Base-by-base conservation (phyloP, 2,329 filamentous ascomycete genomes). In the Fusarium bulbicola region DNA sequence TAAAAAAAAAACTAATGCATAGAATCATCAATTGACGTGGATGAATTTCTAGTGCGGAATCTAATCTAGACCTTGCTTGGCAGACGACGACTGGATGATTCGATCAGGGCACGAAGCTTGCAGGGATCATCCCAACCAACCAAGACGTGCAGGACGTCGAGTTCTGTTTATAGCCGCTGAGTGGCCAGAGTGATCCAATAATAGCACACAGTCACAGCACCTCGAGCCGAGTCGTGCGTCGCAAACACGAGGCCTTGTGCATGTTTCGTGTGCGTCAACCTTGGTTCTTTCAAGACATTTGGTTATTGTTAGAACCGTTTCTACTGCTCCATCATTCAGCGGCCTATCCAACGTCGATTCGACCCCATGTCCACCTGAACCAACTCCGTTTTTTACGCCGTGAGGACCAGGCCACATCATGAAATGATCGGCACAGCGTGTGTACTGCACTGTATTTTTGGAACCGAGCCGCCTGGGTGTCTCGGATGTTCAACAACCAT, bases 161-260 rank as follows among this genome's bases (percentile, higher is more conserved):
- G 34, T 36, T 40, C 58, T 69, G 65, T 69, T 69, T 69, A 65
- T 69, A 69, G 65, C 45, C 66, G 66, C 66, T 69, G 30, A 49
- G 65, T 69, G 66, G 65, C 34, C 59, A 52, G 47, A 32, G 26
- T 7, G 13, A 63, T 68, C 66, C 66, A 69, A 69, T 69, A 34
- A 69, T 69, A 69, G 66, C 65, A 69, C 65, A 65, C 30, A 58
- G 26, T 69, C 66, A 65, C 66, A 58, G 62, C 66, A 69, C 42
- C 28, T 11, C 20, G 10, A 57, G 56, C 61, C 39, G 61, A 63
- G 61, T 56, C 66, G 56, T 43, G 42, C 46, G 57, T 64, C 45
- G 47, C 65, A 64, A 69, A 69, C 66, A 69, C 66, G 66, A 69
- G 66, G 28, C 50, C 42, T 46, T 47, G 18, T 63, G 59, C 62